A percentile compares a stretch with the other conserved stretches of the same genome.
Evolutionary conservation across 495 filamentous ascomycete species (phyloP).

Genomic region (Lophiostoma macrostomum): DNA sequence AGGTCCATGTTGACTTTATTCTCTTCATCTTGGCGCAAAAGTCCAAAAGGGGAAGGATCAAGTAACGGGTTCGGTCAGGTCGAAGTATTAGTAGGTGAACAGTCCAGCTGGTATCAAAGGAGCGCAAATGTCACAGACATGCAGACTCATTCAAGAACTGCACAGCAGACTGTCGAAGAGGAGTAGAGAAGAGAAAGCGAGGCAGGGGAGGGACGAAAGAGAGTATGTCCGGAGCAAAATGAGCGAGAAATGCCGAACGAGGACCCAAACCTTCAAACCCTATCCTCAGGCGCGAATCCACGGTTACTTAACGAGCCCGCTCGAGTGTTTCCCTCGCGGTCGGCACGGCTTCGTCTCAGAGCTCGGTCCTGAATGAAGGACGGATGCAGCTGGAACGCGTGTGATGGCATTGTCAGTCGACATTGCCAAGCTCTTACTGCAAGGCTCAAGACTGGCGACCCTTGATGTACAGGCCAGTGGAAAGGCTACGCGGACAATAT

Average conservation of each 20-base stretch:
- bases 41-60: neutral
- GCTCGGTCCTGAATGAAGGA: neutral
- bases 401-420: constrained; percentile 13
- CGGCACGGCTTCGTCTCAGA: constrained; percentile 25
- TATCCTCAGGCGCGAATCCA: constrained; percentile 10
- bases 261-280: constrained; percentile 22
- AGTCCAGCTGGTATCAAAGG: constrained; percentile 32
- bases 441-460: neutral
- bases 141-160: constrained; percentile 30
- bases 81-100: constrained; percentile 15
- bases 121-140: constrained; percentile 26
- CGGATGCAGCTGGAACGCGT: constrained; percentile 19
- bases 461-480: constrained; percentile 7
- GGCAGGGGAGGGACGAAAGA: neutral
- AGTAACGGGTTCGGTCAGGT: constrained; percentile 2
- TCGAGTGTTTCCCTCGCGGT: neutral
- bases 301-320: constrained; percentile 14
- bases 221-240: constrained; percentile 14
- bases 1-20: constrained; percentile 15
- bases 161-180: constrained; percentile 26
- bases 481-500: constrained; percentile 2
- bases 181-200: constrained; percentile 7
- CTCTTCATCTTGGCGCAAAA: constrained; percentile 22
- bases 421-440: neutral
- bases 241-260: constrained; percentile 18